Evolutionary conservation across 345 rosid genomes (phyloP), one percentile per base, ranked within the genome.

Genomic region (Citrus glauca): DNA sequence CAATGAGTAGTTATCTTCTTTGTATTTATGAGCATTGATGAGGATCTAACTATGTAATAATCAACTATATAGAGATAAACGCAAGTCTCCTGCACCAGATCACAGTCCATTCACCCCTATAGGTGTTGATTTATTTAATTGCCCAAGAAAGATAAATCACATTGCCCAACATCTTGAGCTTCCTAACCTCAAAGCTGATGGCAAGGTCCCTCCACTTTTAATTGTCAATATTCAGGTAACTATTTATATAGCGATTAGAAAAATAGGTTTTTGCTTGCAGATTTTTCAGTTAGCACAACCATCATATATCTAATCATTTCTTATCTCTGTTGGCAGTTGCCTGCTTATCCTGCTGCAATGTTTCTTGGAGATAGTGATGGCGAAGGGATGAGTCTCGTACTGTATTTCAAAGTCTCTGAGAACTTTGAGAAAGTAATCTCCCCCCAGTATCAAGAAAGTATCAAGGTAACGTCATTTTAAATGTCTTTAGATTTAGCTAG

Each of bases 321-420:
- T 53, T 83, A 61, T 68, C 20, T 73, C 57, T 28, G 40, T 22
- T 66, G 28, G 80, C 91, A 95, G 98, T 82, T 95, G 77, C 99
- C 99, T 50, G 92, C 96, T 42, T 95, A 95, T 86, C 99, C 98
- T 60, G 91, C 94, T 48, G 87, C 96, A 48, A 88, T 95, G 94
- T 95, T 95, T 81, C 90, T 88, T 53, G 98, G 97, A 1, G 98
- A 93, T 71, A 87, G 84, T 27, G 91, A 91, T 81, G 99, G 99
- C 9, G 99, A 93, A 90, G 98, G 99, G 71, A 86, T 95, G 94
- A 95, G 98, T 80, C 93, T 95, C 30, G 93, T 95, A 33, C 85
- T 95, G 55, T 92, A 93, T 76, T 95, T 95, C 69, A 93, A 89
- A 84, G 75, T 90, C 68, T 78, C 87, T 6, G 95, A 95, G 20